Evolutionary conservation across 371 early-diverging fungal genomes (phyloP).

Genomic region (Zancudomyces culisetae): DNA sequence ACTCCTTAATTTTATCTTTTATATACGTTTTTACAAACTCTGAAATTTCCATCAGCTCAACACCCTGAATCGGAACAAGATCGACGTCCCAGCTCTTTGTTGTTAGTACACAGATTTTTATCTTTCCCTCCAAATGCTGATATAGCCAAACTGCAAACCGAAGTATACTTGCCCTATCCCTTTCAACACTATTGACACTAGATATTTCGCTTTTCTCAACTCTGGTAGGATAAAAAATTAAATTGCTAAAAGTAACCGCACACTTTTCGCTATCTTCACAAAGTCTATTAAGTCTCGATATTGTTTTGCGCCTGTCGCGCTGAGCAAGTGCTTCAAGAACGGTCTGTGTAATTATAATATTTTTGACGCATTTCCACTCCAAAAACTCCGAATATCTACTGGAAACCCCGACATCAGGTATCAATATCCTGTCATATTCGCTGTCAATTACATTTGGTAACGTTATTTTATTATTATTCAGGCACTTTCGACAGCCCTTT

Average conservation of each 20-base stretch:
- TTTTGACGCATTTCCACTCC: background rate
- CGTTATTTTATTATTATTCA: background rate
- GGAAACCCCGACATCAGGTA: conserved; percentile 1
- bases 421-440: background rate
- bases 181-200: background rate
- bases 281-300: background rate
- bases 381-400: conserved; percentile 2
- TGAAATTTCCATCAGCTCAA: background rate
- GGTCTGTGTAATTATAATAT: conserved; percentile 4
- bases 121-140: background rate
- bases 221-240: background rate
- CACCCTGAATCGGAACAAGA: background rate
- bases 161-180: background rate
- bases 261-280: background rate
- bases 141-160: background rate
- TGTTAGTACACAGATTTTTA: background rate
- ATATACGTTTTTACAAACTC: background rate
- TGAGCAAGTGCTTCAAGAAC: conserved; percentile 3
- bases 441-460: background rate
- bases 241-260: background rate
- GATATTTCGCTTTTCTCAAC: background rate
- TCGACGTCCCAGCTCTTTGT: background rate
- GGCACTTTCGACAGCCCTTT: background rate
- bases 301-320: background rate
- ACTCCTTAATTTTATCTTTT: background rate